These are phyloP conservation scores for Pythium aristosporum DNA, from an alignment of 352 stramenopile genomes.

Conservation along the genomic window DNA sequence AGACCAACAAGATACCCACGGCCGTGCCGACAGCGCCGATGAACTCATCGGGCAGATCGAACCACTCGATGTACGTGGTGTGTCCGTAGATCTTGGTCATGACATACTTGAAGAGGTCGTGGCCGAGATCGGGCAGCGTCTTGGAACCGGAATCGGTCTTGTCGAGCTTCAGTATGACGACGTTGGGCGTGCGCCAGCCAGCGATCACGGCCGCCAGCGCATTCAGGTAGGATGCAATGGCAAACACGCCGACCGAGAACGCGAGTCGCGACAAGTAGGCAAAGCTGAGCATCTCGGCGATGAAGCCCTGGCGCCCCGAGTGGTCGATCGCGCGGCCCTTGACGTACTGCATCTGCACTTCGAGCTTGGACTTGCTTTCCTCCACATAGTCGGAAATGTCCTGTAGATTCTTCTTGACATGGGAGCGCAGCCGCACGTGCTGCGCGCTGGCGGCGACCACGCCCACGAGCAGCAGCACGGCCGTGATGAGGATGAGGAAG, in stretches of 20 bases:
- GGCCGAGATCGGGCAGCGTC: constrained; percentile 80
- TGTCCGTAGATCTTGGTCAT: constrained; percentile 84
- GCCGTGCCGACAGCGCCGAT: constrained; percentile 68
- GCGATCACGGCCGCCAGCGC: constrained; percentile 77
- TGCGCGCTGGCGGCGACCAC: constrained; percentile 51
- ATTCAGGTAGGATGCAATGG: constrained; percentile 81
- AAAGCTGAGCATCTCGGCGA: constrained; percentile 87
- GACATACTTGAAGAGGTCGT: constrained; percentile 86
- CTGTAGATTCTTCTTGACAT: constrained; percentile 72
- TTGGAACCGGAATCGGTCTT: constrained; percentile 62
- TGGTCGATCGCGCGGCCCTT: constrained; percentile 73
- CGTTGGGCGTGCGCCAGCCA: constrained; percentile 81
- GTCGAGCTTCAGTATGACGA: constrained; percentile 70
- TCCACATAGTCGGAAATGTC: constrained; percentile 77
- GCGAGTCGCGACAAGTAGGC: constrained; percentile 81
- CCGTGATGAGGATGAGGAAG: constrained; percentile 80
- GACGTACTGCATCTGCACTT: constrained; percentile 73
- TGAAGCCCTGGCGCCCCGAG: constrained; percentile 76
- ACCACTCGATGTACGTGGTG: constrained; percentile 83
- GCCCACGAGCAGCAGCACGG: constrained; percentile 65
- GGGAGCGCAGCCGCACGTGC: constrained; percentile 40
- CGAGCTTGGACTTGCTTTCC: constrained; percentile 57
- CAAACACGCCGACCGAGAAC: constrained; percentile 74
- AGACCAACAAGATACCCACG: constrained; percentile 61
- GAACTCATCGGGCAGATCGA: constrained; percentile 84